Evolutionary conservation across 2,329 filamentous ascomycete genomes (phyloP).

Genomic region (Pseudocercospora fijiensis): DNA sequence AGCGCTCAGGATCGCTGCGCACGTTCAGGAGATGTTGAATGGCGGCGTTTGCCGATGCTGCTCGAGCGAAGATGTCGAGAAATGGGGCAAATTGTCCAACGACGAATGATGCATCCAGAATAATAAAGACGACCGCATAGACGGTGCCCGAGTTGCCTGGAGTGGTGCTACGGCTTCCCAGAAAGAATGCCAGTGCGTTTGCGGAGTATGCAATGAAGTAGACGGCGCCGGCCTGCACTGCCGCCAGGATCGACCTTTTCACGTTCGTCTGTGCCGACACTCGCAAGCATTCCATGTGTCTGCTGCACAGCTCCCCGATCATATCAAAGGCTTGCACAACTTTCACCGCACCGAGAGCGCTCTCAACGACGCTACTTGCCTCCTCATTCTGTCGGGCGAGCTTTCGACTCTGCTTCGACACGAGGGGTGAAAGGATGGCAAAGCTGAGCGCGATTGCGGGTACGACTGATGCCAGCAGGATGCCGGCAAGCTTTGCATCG

Average conservation of each 20-base stretch:
- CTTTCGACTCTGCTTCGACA: conserved; percentile 44
- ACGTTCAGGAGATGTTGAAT: conserved; percentile 47
- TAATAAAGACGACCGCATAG: conserved; percentile 64
- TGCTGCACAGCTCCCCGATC: conserved; percentile 41
- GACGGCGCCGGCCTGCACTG: conserved; percentile 45
- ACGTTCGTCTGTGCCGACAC: conserved; percentile 41
- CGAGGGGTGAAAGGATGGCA: conserved; percentile 43
- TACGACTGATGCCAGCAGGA: conserved; percentile 49
- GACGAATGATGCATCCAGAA: conserved; percentile 64
- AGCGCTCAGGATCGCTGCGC: conserved; percentile 26
- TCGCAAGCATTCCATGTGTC: conserved; percentile 40
- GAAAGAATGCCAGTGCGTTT: conserved; percentile 49
- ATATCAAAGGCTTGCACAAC: conserved; percentile 52
- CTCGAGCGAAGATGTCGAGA: conserved; percentile 56
- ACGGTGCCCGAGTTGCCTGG: conserved; percentile 49
- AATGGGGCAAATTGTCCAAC: conserved; percentile 64
- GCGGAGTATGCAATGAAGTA: conserved; percentile 49
- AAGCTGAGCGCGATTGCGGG: conserved; percentile 50
- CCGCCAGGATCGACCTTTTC: conserved; percentile 44
- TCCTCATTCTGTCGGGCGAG: conserved; percentile 43
- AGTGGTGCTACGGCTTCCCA: conserved; percentile 39
- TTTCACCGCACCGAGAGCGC: conserved; percentile 48
- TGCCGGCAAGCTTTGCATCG: conserved; percentile 44
- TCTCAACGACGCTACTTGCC: conserved; percentile 48
- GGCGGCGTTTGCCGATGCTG: conserved; percentile 52